Conservation (phyloP, 768 basidiomycete genomes). For the Tylopilus cervinicoccineus region DNA sequence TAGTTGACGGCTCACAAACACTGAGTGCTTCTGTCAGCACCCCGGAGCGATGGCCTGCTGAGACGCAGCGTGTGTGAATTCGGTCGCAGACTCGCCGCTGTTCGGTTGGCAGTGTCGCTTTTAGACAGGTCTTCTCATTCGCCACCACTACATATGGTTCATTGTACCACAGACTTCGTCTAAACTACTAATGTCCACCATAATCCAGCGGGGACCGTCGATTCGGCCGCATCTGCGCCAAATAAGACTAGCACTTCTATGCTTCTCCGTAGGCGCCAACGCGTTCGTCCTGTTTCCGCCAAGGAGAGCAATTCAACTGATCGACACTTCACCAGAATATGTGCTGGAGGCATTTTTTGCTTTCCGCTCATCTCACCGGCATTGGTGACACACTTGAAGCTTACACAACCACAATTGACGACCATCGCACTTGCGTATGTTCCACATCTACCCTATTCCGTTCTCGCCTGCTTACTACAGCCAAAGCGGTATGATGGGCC, state of each 20-base stretch:
- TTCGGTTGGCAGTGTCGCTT: too few relatives aligned
- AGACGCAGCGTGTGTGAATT: too few relatives aligned
- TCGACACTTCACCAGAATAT: conserved; percentile 42
- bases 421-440: conserved; percentile 74
- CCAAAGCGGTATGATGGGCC: conserved; percentile 72
- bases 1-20: too few relatives aligned
- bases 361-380: conserved; percentile 73
- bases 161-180: background rate
- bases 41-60: too few relatives aligned
- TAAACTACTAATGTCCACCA: conserved; percentile 12
- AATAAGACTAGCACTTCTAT: conserved; percentile 33
- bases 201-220: conserved; percentile 1
- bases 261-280: conserved; percentile 57
- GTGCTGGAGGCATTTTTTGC: conserved; percentile 75
- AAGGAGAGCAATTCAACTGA: background rate
- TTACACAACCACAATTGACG: conserved; percentile 75
- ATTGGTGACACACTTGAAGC: conserved; percentile 52
- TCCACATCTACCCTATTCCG: conserved; percentile 28
- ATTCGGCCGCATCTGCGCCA: conserved; percentile 17
- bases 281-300: conserved; percentile 44
- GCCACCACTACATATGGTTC: background rate
- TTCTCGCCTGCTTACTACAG: background rate
- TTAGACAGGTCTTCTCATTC: background rate
- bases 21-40: too few relatives aligned
- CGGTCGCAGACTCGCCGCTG: too few relatives aligned